Conservation (phyloP, 495 filamentous ascomycete genomes). For the Aspergillus taichungensis region DNA sequence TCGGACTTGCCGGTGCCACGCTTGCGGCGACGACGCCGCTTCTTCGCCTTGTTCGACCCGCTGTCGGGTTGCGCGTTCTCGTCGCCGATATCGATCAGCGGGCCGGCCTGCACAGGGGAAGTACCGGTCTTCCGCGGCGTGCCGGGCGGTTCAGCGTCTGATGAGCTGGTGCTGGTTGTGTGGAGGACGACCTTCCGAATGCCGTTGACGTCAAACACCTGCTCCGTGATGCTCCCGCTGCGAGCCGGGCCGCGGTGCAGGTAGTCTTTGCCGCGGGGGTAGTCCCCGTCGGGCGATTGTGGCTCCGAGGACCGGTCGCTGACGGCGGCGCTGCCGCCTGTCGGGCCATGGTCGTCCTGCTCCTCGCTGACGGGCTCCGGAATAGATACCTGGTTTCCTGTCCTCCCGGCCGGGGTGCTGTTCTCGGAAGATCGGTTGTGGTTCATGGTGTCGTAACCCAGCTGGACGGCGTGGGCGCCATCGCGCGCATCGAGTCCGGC, state of each 20-base stretch:
- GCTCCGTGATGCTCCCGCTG: slow-evolving; percentile 84
- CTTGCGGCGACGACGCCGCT: slow-evolving; percentile 24
- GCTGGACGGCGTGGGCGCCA: slow-evolving; percentile 56
- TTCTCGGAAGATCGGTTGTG: slow-evolving; percentile 16
- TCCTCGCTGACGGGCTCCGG: slow-evolving; percentile 33
- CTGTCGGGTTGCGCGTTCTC: slow-evolving; percentile 1
- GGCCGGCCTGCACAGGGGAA: slow-evolving; percentile 10
- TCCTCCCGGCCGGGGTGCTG: slow-evolving; percentile 13
- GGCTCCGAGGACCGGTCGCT: slow-evolving; percentile 37
- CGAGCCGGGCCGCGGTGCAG: slow-evolving; percentile 48
- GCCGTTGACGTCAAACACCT: slow-evolving; percentile 71
- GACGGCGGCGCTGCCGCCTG: slow-evolving; percentile 16
- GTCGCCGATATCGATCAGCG: slow-evolving; percentile 8
- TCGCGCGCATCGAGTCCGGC: slow-evolving; percentile 53
- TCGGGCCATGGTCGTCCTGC: slow-evolving; percentile 17
- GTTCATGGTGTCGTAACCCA: slow-evolving; percentile 54
- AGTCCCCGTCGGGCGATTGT: slow-evolving; percentile 6
- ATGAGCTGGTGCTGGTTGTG: slow-evolving; percentile 49
- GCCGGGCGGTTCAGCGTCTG: slow-evolving; percentile 20
- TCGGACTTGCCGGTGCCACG: slow-evolving; percentile 8
- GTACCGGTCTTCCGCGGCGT: slow-evolving; percentile 5
- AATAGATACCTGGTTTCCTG: slow-evolving; percentile 24
- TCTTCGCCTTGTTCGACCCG: slow-evolving; percentile 21
- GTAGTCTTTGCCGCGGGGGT: slow-evolving; percentile 17
- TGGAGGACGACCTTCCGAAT: slow-evolving; percentile 81